These are phyloP conservation scores for Colletotrichum theobromicola DNA, from an alignment of 2,329 filamentous ascomycete genomes.

Conservation along the genomic window DNA sequence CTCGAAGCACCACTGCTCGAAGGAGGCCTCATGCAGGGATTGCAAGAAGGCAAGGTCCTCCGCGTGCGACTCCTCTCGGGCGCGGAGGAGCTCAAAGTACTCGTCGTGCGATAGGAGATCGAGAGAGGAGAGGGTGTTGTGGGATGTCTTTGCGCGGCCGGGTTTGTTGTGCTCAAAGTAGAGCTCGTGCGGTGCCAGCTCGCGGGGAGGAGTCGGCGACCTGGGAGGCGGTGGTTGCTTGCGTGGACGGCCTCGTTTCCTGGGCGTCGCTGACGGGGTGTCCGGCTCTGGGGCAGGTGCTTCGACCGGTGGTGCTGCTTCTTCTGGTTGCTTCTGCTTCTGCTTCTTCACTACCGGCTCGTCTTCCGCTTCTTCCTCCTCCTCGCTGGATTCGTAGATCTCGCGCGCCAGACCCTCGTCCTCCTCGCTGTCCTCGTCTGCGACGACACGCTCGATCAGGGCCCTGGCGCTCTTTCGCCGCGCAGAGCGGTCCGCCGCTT, in stretches of 20 bases:
- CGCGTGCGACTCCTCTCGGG: constrained; percentile 71
- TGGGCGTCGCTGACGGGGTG: constrained; percentile 53
- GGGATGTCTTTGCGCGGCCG: constrained; percentile 82
- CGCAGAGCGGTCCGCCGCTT: constrained; percentile 83
- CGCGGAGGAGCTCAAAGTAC: constrained; percentile 75
- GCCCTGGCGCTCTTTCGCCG: constrained; percentile 82
- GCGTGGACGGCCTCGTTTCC: constrained; percentile 39
- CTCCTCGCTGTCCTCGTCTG: constrained; percentile 70
- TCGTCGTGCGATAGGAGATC: constrained; percentile 87
- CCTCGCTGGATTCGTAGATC: constrained; percentile 67
- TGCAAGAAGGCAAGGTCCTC: constrained; percentile 74
- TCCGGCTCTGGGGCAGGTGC: constrained; percentile 31
- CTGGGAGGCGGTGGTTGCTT: constrained; percentile 52
- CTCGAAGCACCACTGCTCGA: constrained; percentile 93
- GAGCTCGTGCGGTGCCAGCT: constrained; percentile 85
- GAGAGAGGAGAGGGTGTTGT: constrained; percentile 79
- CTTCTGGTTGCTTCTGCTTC: neutral
- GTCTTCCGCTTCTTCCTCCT: constrained; percentile 41
- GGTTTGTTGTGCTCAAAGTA: constrained; percentile 94
- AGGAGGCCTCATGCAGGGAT: constrained; percentile 78
- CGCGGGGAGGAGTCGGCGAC: constrained; percentile 79
- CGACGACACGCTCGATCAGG: constrained; percentile 74
- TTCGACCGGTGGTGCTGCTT: constrained; percentile 33
- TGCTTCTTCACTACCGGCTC: constrained; percentile 13
- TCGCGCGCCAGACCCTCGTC: constrained; percentile 73